Base-by-base conservation (phyloP, 495 filamentous ascomycete genomes). In the Cercophora samala region DNA sequence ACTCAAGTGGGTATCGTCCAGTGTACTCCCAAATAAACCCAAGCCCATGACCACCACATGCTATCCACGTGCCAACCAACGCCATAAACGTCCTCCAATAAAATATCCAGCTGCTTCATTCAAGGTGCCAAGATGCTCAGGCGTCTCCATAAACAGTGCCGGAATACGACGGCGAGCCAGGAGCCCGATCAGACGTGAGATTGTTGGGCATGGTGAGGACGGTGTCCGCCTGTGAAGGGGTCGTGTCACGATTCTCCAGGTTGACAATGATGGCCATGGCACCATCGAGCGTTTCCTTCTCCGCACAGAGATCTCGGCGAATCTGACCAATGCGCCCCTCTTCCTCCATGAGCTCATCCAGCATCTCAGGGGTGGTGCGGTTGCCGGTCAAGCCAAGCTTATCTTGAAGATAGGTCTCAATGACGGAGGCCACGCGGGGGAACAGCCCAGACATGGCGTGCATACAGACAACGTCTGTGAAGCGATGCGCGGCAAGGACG, bases 381-480 rank as follows among this genome's bases (percentile, higher is more conserved):
- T 66, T 63, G 66, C 73, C 73, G 18, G 65, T 66, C 1, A 85
- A 67, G 8, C 78, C 77, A 1, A 86, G 77, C 60, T 77, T 67
- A 32, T 75, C 64, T 37, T 83, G 77, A 3, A 86, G 67, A 51
- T 77, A 78, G 5, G 60, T 69, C 0, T 77, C 73, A 5, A 81
- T 73, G 0, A 75, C 64, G 17, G 71, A 56, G 0, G 66, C 73
- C 1, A 78, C 63, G 21, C 78, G 70, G 1, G 78, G 76, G 18
- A 86, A 74, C 15, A 84, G 68, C n/a, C 80, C 76, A 0, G 77
- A 78, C 66, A 81, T 78, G 51, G 85, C 78, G 64, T 76, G 75
- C 23, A 82, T 79, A 3, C 80, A 78, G 0, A 83, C 78, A 19
- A 73, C 74, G 68, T 87, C 85, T 0, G 81, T 75, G 58, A 85